A percentile compares a stretch with the other conserved stretches of the same genome.
These are phyloP conservation scores for Biscogniauxia sp. DNA, from an alignment of 2,329 filamentous ascomycete species.

Conservation along the genomic window DNA sequence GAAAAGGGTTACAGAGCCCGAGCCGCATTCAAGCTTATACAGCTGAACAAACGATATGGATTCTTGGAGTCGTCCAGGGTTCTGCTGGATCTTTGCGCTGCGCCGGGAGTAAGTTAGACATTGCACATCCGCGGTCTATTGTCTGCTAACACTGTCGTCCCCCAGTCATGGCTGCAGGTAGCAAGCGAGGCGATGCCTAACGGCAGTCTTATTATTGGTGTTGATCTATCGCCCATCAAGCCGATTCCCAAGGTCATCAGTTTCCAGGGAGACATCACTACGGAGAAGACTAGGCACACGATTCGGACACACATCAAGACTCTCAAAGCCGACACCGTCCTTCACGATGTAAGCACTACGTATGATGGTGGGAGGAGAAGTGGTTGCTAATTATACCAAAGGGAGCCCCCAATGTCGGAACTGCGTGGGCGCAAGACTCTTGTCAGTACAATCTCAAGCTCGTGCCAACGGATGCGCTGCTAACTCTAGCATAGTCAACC, in stretches of 20 bases:
- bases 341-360: slow-evolving; percentile 70
- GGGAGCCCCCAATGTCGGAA: slow-evolving; percentile 92
- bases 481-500: slow-evolving; percentile 56
- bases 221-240: slow-evolving; percentile 94
- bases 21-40: slow-evolving; percentile 96
- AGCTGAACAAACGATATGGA: slow-evolving; percentile 98
- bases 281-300: slow-evolving; percentile 89
- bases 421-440: slow-evolving; percentile 96
- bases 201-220: slow-evolving; percentile 86
- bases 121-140: neutral
- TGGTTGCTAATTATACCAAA: neutral
- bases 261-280: slow-evolving; percentile 97
- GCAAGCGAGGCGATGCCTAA: slow-evolving; percentile 92
- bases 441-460: slow-evolving; percentile 37
- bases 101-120: slow-evolving; percentile 60
- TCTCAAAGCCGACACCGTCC: slow-evolving; percentile 91
- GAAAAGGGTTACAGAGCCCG: slow-evolving; percentile 96
- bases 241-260: slow-evolving; percentile 90
- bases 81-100: slow-evolving; percentile 93
- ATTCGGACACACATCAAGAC: slow-evolving; percentile 89
- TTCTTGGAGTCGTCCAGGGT: slow-evolving; percentile 97
- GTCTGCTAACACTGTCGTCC: slow-evolving; percentile 26
- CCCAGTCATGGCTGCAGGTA: slow-evolving; percentile 90
- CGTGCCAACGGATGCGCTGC: neutral
- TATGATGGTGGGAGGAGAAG: neutral